Evolutionary conservation across 306 rosid genomes (phyloP).

Genomic region (Ammopiptanthus mongolicus): DNA sequence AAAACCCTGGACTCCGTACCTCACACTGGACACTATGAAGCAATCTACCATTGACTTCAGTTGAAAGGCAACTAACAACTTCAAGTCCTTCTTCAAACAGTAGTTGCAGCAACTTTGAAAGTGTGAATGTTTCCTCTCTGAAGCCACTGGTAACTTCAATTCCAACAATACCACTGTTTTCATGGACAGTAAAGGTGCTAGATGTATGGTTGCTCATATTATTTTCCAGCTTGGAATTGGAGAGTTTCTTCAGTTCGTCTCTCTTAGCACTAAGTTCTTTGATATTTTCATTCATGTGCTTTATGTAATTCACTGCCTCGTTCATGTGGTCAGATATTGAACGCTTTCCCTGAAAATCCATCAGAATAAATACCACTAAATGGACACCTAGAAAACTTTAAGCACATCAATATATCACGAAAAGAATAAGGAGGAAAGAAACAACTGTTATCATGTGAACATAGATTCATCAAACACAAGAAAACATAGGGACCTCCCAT

Average conservation of each 20-base stretch:
- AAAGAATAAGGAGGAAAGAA: background rate
- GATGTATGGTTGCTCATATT: background rate
- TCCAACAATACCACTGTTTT: constrained; percentile 36
- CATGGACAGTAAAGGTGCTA: constrained; percentile 26
- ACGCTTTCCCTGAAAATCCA: constrained; percentile 68
- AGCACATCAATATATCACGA: background rate
- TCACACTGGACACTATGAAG: constrained; percentile 44
- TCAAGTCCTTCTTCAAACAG: constrained; percentile 43
- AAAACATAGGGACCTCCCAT: background rate
- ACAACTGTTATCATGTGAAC: background rate
- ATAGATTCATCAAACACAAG: background rate
- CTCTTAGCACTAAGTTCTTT: constrained; percentile 34
- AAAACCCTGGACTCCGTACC: constrained; percentile 31
- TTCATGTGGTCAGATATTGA: constrained; percentile 54
- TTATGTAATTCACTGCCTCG: constrained; percentile 61
- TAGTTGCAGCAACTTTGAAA: constrained; percentile 36
- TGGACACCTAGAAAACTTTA: background rate
- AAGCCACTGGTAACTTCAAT: constrained; percentile 26
- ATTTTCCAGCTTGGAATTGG: background rate
- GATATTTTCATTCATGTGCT: constrained; percentile 39
- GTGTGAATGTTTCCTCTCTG: constrained; percentile 17
- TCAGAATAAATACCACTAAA: constrained; percentile 21
- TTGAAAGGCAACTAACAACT: constrained; percentile 38
- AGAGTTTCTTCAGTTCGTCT: constrained; percentile 38
- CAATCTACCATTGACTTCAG: constrained; percentile 40